Evolutionary conservation across 1,284 basidiomycete genomes (phyloP).

Genomic region (Vanrija pseudolonga): DNA sequence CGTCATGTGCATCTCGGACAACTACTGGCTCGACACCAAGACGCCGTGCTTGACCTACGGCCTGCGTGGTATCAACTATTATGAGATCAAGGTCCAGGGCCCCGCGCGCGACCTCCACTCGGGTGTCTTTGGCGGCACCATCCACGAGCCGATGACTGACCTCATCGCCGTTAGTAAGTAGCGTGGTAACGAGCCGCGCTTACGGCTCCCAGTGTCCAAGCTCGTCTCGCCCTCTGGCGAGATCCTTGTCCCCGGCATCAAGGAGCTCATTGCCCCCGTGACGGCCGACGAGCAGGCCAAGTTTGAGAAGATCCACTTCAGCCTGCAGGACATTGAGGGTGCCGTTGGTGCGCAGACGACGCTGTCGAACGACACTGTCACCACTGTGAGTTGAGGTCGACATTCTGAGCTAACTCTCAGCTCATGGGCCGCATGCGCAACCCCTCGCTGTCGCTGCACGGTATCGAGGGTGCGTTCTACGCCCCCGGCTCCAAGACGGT

Average conservation of each 20-base stretch:
- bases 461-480: conserved; percentile 94
- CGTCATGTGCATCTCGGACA: conserved; percentile 79
- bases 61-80: conserved; percentile 82
- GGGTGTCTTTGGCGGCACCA: conserved; percentile 79
- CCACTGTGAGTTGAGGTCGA: conserved; percentile 52
- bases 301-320: conserved; percentile 74
- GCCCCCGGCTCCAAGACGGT: conserved; percentile 88
- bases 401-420: conserved; percentile 7
- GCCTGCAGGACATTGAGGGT: conserved; percentile 66
- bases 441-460: conserved; percentile 88
- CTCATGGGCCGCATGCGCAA: conserved; percentile 53
- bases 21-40: conserved; percentile 53
- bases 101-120: conserved; percentile 90
- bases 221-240: conserved; percentile 78
- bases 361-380: conserved; percentile 73
- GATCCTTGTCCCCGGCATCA: conserved; percentile 87
- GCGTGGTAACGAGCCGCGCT: background rate
- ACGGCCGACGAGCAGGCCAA: conserved; percentile 68
- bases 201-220: conserved; percentile 56
- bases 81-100: conserved; percentile 76
- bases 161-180: conserved; percentile 52
- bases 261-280: conserved; percentile 77
- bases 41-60: conserved; percentile 53
- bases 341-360: conserved; percentile 75
- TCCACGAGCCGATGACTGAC: conserved; percentile 77